Base-by-base conservation (phyloP, 2,329 filamentous ascomycete species). In the Xylaria sp. region DNA sequence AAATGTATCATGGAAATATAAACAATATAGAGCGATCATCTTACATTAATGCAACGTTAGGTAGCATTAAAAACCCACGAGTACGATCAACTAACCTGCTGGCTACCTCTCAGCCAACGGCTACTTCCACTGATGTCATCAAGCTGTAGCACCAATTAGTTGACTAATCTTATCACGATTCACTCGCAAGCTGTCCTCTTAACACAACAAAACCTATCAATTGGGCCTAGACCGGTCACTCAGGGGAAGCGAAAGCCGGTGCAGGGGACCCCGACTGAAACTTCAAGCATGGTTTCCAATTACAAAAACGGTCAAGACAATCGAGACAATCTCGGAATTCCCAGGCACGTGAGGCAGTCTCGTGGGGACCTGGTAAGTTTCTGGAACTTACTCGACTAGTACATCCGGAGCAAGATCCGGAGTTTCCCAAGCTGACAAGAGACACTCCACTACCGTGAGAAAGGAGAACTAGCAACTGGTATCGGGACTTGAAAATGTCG, bases 21-120 rank as follows among this genome's bases (percentile, higher is more conserved):
- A 34, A 67, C 9, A 66, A 67, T 53, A 67, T 69, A 69, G 67
- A 68, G 46, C 30, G 6, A 64, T 59, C 39, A 39, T 10, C 32
- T 15, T 28, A 6, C 8, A 34, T 23, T 34, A 25, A 23, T 36
- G 30, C 23, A 12, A 56, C 6, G 32, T 48, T n/a, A 12, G 39
- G 30, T 23, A 45, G 28, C 28, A 46, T n/a, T 23, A 8, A 56
- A 62, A 10, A 30, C 50, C 30, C 23, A 34, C 25, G 23, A 55
- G n/a, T n/a, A n/a, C n/a, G n/a, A 5, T 28, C 30, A 34, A 15
- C 9, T 6, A 34, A 34, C 18, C n/a, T 20, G 12, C n/a, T 20
- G 12, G 30, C 50, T 36, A 55, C 18, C 50, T 36, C 3, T 4
- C 15, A n/a, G 48, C 18, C 25, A 52, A n/a, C 48, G 8, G 32